Base-by-base conservation (phyloP, 1,139 yeast species). In the Debaryomycetaceae sp. region DNA sequence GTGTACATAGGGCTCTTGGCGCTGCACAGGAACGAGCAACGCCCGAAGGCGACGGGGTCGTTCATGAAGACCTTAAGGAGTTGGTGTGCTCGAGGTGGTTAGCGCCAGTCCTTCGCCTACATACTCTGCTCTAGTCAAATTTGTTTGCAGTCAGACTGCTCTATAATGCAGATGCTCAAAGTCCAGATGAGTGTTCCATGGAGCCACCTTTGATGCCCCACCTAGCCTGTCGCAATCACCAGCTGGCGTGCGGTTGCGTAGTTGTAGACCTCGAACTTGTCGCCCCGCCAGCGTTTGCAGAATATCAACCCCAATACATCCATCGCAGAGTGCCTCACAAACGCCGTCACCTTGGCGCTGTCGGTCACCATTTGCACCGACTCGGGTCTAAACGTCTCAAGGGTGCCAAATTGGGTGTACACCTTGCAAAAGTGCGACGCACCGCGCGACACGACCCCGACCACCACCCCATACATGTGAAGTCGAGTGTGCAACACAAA, bases 401-500 rank as follows among this genome's bases (percentile, higher is more conserved):
- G 16, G 12, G 18, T n/a, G 2, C 36, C 38, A 13, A 16, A 21
- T 12, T 31, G 26, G 8, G 36, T 36, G 27, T 16, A 32, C 12
- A 34, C 35, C 14, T 29, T 25, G n/a, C 23, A 33, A 23, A 22
- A 32, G 7, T 8, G 7, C 4, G 12, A 11, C 15, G 5, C 9
- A n/a, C 30, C 31, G 7, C 11, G 22, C 13, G 18, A 7, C 15
- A n/a, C 16, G 12, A 16, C 14, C 9, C 20, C 30, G 9, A 49
- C 24, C 11, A 49, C 34, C 14, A 51, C 32, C 0, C 51, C 53
- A 18, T 34, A 32, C 4, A 35, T 33, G 16, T 35, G 31, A 20
- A 41, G 47, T 31, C 45, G 46, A 0, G 29, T 29, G 29, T 50
- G 50, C 14, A 31, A 31, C 2, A 51, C 37, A 8, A 51, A 32